Base-by-base conservation (phyloP, 139 green algal genomes). In the Penium margaritaceum region DNA sequence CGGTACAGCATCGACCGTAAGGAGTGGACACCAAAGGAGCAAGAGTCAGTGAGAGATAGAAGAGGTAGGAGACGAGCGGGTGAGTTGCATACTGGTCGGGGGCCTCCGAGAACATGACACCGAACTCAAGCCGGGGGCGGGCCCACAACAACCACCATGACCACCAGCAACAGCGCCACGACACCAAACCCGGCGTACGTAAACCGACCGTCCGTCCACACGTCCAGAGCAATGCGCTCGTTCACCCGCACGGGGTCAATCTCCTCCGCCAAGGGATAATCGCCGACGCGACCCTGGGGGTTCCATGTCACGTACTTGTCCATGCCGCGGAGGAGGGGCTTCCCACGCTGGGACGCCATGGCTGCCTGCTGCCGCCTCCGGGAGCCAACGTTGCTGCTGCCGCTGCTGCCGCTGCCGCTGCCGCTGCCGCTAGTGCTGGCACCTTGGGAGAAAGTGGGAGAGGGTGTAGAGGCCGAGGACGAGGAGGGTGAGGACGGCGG, bases 141-240 rank as follows among this genome's bases (percentile, higher is more conserved):
- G 14, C 68, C 68, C 15, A 76, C 51, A 21, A 76, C 30, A 30
- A 69, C 46, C 5, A 76, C 47, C 68, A 76, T 76, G 60, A 69
- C 70, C 3, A 76, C 46, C 12, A 76, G 47, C 34, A 76, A 30
- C 35, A 47, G 12, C 0, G 41, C 30, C 30, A 76, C 39, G 6
- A 76, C 68, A 27, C 68, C 68, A 69, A 76, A 76, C 5, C 68
- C 68, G 3, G 51, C 68, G 37, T 51, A 69, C 41, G 68, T 76
- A 51, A 76, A 76, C 44, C 60, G 63, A 15, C 12, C 15, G 30
- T 69, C 46, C 30, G 68, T 76, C 68, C 68, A 76, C 15, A 76
- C 39, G 39, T 36, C 29, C 27, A 76, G 68, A n/a, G 34, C 68
- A 5, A n/a, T 19, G 37, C 70, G 70, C 60, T 76, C 68, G 29